Evolutionary conservation across 495 filamentous ascomycete genomes (phyloP), one percentile per base, ranked within the genome.

Genomic region (Melanomma pulvis-pyrius): DNA sequence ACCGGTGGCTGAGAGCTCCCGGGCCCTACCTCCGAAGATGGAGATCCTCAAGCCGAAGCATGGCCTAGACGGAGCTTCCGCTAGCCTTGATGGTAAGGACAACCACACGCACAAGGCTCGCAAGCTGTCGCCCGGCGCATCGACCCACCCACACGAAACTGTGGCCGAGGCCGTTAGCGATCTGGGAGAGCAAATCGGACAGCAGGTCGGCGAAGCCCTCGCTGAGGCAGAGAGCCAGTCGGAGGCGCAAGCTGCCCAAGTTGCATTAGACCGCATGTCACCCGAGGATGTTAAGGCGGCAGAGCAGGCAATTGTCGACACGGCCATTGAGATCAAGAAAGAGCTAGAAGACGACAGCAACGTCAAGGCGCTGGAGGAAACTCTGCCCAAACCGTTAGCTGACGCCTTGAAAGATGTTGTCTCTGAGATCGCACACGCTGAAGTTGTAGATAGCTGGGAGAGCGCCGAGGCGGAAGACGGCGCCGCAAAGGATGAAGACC

Each of bases 141-240:
- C 59, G 1, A 34, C 26, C 46, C 49, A 52, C 24, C 63, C 58
- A 29, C 69, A 68, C 36, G 86, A 89, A 74, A 90, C 85, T 32
- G 90, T 96, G 5, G 80, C 88, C 30, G 84, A 90, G 11, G 90
- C 91, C 15, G 81, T 93, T 29, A 84, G 79, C 36, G 87, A 87
- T 26, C 80, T 92, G 54, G 90, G 86, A 8, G 81, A 83, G 62
- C 79, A 88, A 72, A 87, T 88, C 50, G 84, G 90, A 56, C 82
- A 85, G 57, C 85, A 92, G 71, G 86, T 88, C 9, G 85, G 87
- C 59, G 84, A 88, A 59, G 86, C 86, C 57, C 75, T 91, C 61
- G 80, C 81, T 17, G 82, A 86, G 60, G 84, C 79, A 13, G 73
- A 75, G 11, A 63, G 69, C 19, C 73, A 81, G 50, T 62, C 74